Percentiles rank a stretch among this genome's conserved stretches.
Conservation (phyloP, 2,329 filamentous ascomycete species). For the Fusarium vanettenii region DNA sequence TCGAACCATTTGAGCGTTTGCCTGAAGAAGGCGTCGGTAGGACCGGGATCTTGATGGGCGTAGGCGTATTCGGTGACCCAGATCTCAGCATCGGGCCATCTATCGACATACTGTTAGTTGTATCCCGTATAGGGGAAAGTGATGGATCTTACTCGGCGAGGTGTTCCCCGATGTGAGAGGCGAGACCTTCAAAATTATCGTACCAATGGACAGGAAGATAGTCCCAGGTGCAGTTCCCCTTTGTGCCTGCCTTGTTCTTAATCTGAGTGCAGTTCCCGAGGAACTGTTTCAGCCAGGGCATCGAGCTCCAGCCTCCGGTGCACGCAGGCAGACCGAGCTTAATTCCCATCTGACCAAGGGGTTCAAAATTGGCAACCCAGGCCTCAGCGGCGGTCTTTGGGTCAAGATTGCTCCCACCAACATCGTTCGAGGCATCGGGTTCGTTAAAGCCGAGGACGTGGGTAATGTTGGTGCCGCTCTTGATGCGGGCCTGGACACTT, state of each 20-base stretch:
- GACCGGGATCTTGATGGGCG: constrained; percentile 64
- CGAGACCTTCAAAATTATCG: constrained; percentile 75
- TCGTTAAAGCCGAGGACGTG: constrained; percentile 85
- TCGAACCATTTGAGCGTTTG: constrained; percentile 75
- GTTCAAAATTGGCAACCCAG: constrained; percentile 79
- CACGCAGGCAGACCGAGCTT: constrained; percentile 78
- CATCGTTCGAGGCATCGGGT: constrained; percentile 68
- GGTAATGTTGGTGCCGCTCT: constrained; percentile 65
- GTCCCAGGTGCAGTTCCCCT: constrained; percentile 69
- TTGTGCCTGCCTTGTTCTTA: constrained; percentile 55
- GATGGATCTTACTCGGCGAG: constrained; percentile 46
- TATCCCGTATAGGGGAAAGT: neutral
- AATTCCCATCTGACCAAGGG: constrained; percentile 72
- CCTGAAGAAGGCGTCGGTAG: constrained; percentile 76
- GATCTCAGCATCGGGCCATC: constrained; percentile 70
- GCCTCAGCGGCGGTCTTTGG: constrained; percentile 71
- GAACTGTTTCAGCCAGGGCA: constrained; percentile 76
- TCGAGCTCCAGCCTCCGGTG: constrained; percentile 69
- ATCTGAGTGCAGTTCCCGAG: constrained; percentile 71
- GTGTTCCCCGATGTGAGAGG: constrained; percentile 71
- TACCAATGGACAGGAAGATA: constrained; percentile 76
- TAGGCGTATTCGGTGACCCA: constrained; percentile 86
- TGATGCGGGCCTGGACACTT: constrained; percentile 66
- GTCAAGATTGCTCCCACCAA: constrained; percentile 72
- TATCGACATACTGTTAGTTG: constrained; percentile 38